Conservation (phyloP, 140 eudicot species). For the Cichorium intybus region DNA sequence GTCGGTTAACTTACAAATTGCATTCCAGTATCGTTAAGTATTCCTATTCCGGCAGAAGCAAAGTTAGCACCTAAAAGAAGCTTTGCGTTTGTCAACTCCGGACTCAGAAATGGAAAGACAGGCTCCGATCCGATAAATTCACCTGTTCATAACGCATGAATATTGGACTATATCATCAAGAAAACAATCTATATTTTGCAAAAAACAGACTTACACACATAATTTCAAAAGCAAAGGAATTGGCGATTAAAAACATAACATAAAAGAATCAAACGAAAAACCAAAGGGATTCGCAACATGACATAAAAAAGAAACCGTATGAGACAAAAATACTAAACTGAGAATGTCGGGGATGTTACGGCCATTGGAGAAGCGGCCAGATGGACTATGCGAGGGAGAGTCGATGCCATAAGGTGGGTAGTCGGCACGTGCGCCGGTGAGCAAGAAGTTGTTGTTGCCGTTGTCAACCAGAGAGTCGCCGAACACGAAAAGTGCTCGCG, state of each 20-base stretch:
- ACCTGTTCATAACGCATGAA: conserved; percentile 14
- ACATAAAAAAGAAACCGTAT: background rate
- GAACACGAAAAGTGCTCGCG: conserved; percentile 25
- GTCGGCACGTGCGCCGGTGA: conserved; percentile 28
- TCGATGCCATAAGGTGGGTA: conserved; percentile 39
- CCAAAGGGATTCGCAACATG: background rate
- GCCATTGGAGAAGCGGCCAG: conserved; percentile 36
- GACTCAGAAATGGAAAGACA: conserved; percentile 37
- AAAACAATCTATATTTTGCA: background rate
- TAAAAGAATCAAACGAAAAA: background rate
- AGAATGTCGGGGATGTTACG: conserved; percentile 32
- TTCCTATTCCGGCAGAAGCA: conserved; percentile 50
- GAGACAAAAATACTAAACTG: background rate
- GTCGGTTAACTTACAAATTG: conserved; percentile 35
- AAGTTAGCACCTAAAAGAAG: conserved; percentile 44
- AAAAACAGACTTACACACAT: background rate
- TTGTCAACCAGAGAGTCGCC: conserved; percentile 36
- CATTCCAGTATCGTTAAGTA: conserved; percentile 43
- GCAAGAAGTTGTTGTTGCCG: conserved; percentile 31
- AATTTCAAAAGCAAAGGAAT: background rate
- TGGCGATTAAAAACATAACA: background rate
- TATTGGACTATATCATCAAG: background rate
- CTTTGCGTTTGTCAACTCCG: conserved; percentile 9
- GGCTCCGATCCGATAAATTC: conserved; percentile 38
- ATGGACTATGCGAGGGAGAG: conserved; percentile 27